phyloP scores from a whole-genome alignment of 345 rosid species.

The Rhizophora apiculata region DNA sequence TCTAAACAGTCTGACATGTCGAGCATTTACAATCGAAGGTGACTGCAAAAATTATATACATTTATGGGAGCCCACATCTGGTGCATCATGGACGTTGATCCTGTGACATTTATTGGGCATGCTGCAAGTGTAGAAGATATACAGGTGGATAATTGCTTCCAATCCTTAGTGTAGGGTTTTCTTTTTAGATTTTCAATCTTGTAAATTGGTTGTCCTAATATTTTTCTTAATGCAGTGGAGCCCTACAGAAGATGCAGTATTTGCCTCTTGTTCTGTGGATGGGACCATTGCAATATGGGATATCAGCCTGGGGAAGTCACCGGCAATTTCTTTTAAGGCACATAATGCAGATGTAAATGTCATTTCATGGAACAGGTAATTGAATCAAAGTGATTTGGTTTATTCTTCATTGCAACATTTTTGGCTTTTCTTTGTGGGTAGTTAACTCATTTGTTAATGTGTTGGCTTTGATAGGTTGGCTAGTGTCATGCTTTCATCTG shows the following conservation, averaged over 20 bases:
- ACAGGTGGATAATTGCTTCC: conserved; percentile 42
- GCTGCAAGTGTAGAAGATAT: conserved; percentile 87
- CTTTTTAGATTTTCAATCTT: conserved; percentile 1
- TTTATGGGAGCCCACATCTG: conserved; percentile 85
- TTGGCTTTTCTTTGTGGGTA: neutral
- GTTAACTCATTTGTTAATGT: neutral
- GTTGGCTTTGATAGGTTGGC: conserved; percentile 58
- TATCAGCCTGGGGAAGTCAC: conserved; percentile 58
- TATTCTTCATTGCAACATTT: neutral
- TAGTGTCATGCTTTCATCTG: conserved; percentile 90
- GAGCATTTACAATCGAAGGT: conserved; percentile 39
- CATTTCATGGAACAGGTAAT: conserved; percentile 90
- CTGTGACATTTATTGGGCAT: conserved; percentile 70
- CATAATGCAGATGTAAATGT: conserved; percentile 93
- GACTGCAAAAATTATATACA: conserved; percentile 81
- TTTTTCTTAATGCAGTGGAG: conserved; percentile 74
- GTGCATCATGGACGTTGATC: conserved; percentile 73
- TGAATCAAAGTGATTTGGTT: conserved; percentile 6
- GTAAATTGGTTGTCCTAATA: conserved; percentile 2
- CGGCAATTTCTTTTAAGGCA: conserved; percentile 69
- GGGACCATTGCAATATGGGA: conserved; percentile 87
- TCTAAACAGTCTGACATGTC: neutral
- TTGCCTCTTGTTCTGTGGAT: conserved; percentile 88
- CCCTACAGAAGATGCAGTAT: conserved; percentile 70
- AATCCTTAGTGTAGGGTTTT: neutral